Evolutionary conservation across 805 yeast genomes (phyloP).

Genomic region (Kodamaea jinghongensis): DNA sequence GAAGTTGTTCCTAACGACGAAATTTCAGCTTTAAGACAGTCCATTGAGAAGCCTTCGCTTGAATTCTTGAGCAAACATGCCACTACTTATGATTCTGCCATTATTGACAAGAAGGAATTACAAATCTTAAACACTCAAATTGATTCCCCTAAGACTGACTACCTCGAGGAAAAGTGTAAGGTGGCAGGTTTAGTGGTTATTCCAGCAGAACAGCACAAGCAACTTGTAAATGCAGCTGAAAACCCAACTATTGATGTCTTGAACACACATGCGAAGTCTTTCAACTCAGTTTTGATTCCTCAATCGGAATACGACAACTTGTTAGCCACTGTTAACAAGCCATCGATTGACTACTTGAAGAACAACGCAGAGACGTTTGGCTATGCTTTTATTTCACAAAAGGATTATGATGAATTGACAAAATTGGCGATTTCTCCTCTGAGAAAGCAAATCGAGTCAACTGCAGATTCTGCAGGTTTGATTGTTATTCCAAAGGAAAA

Average conservation of each 20-base stretch:
- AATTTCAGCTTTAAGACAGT: constrained; percentile 20
- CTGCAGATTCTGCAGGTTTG: constrained; percentile 14
- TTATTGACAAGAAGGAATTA: constrained; percentile 15
- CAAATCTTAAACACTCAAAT: constrained; percentile 12
- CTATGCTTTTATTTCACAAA: constrained; percentile 12
- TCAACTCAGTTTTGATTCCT: constrained; percentile 10
- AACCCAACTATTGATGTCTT: constrained; percentile 32
- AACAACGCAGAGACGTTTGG: constrained; percentile 18
- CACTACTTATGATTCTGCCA: not conserved
- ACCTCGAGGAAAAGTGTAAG: constrained; percentile 1
- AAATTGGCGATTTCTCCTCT: constrained; percentile 14
- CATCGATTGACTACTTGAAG: constrained; percentile 28
- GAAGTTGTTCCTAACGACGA: constrained; percentile 10
- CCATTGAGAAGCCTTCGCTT: constrained; percentile 13
- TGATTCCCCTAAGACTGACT: not conserved
- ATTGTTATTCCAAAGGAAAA: constrained; percentile 17
- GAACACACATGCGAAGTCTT: constrained; percentile 18
- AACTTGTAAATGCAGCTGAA: constrained; percentile 12
- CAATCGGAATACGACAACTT: constrained; percentile 13
- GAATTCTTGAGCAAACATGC: constrained; percentile 11
- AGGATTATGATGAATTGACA: constrained; percentile 14
- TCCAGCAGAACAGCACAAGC: constrained; percentile 9
- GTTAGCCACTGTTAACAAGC: constrained; percentile 15
- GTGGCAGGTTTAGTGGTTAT: constrained; percentile 4
- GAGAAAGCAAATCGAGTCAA: constrained; percentile 15